phyloP scores from a whole-genome alignment of 1,284 basidiomycete species.

The Malassezia vespertilionis region DNA sequence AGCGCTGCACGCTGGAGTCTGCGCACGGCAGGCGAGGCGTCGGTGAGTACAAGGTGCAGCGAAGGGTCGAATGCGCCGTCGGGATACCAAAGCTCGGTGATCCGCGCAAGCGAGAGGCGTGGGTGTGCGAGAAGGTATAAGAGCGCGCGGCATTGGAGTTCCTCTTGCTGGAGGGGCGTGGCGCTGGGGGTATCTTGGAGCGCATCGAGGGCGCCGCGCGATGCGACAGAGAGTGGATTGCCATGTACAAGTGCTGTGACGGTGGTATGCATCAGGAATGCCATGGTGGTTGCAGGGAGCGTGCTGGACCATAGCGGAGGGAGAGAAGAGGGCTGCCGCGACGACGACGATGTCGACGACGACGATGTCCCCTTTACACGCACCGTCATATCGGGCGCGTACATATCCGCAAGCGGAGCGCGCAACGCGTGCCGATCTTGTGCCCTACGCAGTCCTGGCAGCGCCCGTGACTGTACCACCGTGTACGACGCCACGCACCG shows the following conservation, averaged over 20 bases:
- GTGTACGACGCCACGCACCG: too few species aligned
- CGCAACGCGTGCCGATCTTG: too few species aligned
- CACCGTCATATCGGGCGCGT: too few species aligned
- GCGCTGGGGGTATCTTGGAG: not conserved
- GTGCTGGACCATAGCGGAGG: conserved; percentile 14
- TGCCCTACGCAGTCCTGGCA: too few species aligned
- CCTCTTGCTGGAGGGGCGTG: conserved; percentile 18
- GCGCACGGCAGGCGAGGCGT: conserved; percentile 8
- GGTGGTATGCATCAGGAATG: conserved; percentile 9
- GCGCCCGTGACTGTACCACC: too few species aligned
- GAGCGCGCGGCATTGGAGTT: conserved; percentile 7
- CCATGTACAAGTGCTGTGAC: too few species aligned
- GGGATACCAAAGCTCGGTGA: conserved; percentile 18
- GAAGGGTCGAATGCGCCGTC: not conserved
- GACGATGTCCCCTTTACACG: too few species aligned
- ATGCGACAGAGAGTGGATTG: not conserved
- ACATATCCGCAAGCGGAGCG: too few species aligned
- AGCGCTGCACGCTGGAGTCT: conserved; percentile 18
- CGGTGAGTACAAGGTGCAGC: not conserved
- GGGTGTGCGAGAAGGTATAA: not conserved
- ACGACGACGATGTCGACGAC: too few species aligned
- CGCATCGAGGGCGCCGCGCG: not conserved
- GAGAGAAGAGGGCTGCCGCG: too few species aligned
- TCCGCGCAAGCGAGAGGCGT: not conserved
- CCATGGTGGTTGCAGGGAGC: not conserved